Evolutionary conservation across 352 stramenopile genomes (phyloP).

Genomic region (Phytophthora cactorum): DNA sequence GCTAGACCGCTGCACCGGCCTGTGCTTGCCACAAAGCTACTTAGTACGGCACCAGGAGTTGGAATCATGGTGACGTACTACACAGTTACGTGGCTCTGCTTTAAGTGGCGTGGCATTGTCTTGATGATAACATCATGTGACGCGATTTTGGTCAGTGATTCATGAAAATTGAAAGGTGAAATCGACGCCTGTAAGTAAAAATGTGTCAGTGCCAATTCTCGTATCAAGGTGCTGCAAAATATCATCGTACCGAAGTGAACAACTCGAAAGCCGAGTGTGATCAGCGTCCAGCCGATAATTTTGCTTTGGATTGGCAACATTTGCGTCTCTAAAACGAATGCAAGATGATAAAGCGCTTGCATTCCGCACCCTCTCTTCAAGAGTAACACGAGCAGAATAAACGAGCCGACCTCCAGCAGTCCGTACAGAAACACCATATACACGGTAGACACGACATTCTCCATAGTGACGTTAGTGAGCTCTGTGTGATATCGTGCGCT

Average conservation of each 20-base stretch:
- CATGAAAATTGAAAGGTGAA: neutral
- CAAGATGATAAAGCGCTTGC: conserved; percentile 35
- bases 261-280: conserved; percentile 30
- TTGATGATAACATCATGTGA: neutral
- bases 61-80: no score
- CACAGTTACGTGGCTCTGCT: no score
- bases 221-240: neutral
- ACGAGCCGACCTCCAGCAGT: conserved; percentile 32
- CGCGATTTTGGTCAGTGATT: neutral
- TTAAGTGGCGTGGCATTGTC: no score
- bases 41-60: no score
- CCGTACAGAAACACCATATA: conserved; percentile 34
- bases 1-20: no score
- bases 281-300: conserved; percentile 42
- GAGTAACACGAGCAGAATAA: conserved; percentile 23
- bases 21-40: no score
- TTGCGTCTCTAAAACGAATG: conserved; percentile 49
- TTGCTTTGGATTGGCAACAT: conserved; percentile 35
- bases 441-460: conserved; percentile 16
- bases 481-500: conserved; percentile 46
- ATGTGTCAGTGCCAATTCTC: neutral
- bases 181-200: neutral
- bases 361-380: conserved; percentile 26
- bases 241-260: conserved; percentile 34
- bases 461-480: conserved; percentile 12